Base-by-base conservation (phyloP, 352 stramenopile species). In the Phytopythium aichiense region DNA sequence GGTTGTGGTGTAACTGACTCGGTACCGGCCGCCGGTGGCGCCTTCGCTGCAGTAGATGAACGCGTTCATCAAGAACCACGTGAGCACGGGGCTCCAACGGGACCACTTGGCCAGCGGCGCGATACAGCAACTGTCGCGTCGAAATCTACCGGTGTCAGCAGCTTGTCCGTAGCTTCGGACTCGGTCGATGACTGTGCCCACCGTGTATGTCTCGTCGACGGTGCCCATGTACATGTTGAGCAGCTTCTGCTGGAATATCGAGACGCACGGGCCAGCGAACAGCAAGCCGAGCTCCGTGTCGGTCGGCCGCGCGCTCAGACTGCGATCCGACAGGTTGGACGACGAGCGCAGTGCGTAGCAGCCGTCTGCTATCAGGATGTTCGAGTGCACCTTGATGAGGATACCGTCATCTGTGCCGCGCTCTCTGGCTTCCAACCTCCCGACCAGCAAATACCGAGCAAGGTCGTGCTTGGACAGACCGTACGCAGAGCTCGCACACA, bases 41-140 rank as follows among this genome's bases (percentile, higher is more conserved):
- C 84, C 84, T 72, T 90, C 84, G 62, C 84, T 92, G 11, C 70
- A 67, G 60, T 86, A 90, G 51, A 92, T 88, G 60, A 92, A 92
- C 18, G 87, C 22, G 48, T 84, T 88, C 84, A 92, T 91, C 46
- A 91, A 66, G 58, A 91, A 91, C 81, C 81, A 90, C 60, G 84
- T 91, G 49, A 87, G 63, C 35, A 92, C 65, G 11, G 81, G 77
- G 58, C 69, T 91, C 81, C 79, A 92, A 2, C 54, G 40, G 35
- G 74, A 72, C n/a, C 68, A 71, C 70, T 88, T 89, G 33, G 74
- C 55, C 35, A 92, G 43, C 22, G 64, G 76, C 31, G 86, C 71
- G 48, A 92, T 82, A 56, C 77, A 79, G 50, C 82, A 74, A 0
- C 28, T 60, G 18, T 30, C 51, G 7, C 31, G 16, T 12, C n/a